Evolutionary conservation across 306 rosid species (phyloP), one percentile per base, ranked within the genome.

Genomic region (Malus fusca): DNA sequence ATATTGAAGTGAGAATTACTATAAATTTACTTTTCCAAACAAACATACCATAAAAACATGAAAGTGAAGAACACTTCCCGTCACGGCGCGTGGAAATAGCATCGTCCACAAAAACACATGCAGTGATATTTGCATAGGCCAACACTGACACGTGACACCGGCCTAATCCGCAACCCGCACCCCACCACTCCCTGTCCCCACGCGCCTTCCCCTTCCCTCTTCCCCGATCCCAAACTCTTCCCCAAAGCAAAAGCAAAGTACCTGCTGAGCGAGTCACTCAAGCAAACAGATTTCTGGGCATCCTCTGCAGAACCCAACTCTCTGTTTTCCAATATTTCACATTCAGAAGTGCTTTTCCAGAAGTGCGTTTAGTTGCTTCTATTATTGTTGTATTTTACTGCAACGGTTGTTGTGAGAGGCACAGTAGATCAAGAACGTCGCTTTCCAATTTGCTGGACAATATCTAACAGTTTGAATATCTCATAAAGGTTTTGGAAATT

Each of bases 351-450:
- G 9, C 30, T 2, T 12, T 6, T 74, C 23, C 68, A 56, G 22
- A 33, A 25, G 23, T 28, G 23, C 5, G 17, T 65, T 22, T 22
- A 23, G 19, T 21, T 51, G 15, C 2, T 66, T 43, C 43, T 19
- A 15, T 59, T 72, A 44, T 15, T 71, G 13, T 19, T 31, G 55
- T 48, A 11, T 65, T 66, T 26, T 11, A 22, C 51, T 23, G 77
- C 60, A 74, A 82, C 81, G 79, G 84, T 83, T 75, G 84, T 81
- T 75, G 56, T 13, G 55, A 28, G 55, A 37, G 17, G 15, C 77
- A 60, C 74, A 55, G 70, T 72, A 63, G 74, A 81, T 85, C 73
- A 51, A 40, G 68, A 48, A 48, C 78, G 78, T 82, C 73, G 43
- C 64, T 78, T 79, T 81, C 71, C 52, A 76, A 42, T 78, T 75